phyloP scores from a whole-genome alignment of 1,284 basidiomycete species.

The Vanrija humicola region DNA sequence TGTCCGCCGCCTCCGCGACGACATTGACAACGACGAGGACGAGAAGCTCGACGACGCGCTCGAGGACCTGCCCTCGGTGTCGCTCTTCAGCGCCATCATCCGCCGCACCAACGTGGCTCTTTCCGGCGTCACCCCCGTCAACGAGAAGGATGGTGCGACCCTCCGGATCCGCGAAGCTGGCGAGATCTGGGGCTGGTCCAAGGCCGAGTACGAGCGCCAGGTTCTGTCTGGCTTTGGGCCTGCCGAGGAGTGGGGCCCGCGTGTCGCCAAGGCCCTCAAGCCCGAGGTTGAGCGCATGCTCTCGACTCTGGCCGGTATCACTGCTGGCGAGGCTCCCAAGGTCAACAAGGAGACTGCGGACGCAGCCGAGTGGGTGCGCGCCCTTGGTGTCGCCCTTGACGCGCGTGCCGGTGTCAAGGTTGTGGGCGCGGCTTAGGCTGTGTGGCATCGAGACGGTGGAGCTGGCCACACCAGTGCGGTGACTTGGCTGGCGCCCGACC shows the following conservation, averaged over 20 bases:
- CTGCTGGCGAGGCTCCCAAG: constrained; percentile 14
- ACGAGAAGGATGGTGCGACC: constrained; percentile 7
- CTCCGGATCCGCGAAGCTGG: constrained; percentile 30
- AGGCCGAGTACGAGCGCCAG: constrained; percentile 45
- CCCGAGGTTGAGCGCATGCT: constrained; percentile 42
- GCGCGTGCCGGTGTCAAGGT: constrained; percentile 40
- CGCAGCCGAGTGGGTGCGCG: constrained; percentile 41
- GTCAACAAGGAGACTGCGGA: constrained; percentile 23
- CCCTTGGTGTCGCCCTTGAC: constrained; percentile 40
- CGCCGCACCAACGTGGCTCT: constrained; percentile 39
- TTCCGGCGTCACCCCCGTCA: constrained; percentile 5
- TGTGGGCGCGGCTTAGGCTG: constrained; percentile 11
- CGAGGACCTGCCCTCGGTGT: constrained; percentile 48
- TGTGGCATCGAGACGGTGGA: no score
- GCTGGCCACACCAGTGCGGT: no score
- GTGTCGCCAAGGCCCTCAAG: constrained; percentile 45
- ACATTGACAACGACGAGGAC: constrained; percentile 37
- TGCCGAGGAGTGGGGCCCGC: constrained; percentile 46
- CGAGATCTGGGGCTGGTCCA: constrained; percentile 42
- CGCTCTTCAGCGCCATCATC: constrained; percentile 40
- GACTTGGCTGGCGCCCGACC: no score
- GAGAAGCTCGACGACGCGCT: constrained; percentile 48
- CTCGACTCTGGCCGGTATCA: constrained; percentile 15
- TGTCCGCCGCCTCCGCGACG: constrained; percentile 40
- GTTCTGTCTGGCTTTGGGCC: constrained; percentile 45